Percentiles rank a stretch among this genome's conserved stretches.
Conservation (phyloP, 2,329 filamentous ascomycete genomes). For the Colletotrichum simmondsii region DNA sequence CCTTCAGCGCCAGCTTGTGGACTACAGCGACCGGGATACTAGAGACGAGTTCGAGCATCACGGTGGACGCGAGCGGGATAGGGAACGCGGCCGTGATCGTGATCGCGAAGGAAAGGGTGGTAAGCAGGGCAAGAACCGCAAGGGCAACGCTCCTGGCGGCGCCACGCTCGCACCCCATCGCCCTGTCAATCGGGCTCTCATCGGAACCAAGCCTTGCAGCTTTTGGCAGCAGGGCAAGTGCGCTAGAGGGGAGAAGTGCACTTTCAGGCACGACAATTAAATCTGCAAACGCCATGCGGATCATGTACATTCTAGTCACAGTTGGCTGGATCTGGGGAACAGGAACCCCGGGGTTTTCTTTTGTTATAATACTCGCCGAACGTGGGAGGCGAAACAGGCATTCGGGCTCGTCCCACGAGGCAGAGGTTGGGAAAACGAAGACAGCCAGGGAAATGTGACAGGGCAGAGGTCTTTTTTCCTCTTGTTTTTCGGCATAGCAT, state of each 20-base stretch:
- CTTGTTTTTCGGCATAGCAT: conserved; percentile 27
- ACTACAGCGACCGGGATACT: conserved; percentile 27
- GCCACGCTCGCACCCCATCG: conserved; percentile 52
- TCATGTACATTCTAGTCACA: conserved; percentile 5
- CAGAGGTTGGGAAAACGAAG: background rate
- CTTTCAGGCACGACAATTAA: conserved; percentile 72
- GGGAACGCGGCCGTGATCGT: conserved; percentile 40
- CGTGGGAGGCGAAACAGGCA: background rate
- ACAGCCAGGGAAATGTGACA: background rate
- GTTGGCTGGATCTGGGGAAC: background rate
- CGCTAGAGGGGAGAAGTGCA: conserved; percentile 78
- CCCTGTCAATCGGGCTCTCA: conserved; percentile 64
- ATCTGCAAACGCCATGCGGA: background rate
- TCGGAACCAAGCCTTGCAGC: conserved; percentile 75
- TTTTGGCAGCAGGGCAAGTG: conserved; percentile 80
- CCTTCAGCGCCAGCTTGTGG: conserved; percentile 27
- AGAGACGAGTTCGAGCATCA: conserved; percentile 34
- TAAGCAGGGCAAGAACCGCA: conserved; percentile 54
- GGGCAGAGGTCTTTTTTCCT: background rate
- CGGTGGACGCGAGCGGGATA: conserved; percentile 40
- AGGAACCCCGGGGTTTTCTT: background rate
- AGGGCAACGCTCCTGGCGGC: conserved; percentile 40
- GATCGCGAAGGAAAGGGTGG: conserved; percentile 43
- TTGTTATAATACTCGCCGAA: background rate
- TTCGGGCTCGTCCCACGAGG: background rate